These are phyloP conservation scores for Teratosphaeria destructans DNA, from an alignment of 2,329 filamentous ascomycete genomes.

Conservation along the genomic window DNA sequence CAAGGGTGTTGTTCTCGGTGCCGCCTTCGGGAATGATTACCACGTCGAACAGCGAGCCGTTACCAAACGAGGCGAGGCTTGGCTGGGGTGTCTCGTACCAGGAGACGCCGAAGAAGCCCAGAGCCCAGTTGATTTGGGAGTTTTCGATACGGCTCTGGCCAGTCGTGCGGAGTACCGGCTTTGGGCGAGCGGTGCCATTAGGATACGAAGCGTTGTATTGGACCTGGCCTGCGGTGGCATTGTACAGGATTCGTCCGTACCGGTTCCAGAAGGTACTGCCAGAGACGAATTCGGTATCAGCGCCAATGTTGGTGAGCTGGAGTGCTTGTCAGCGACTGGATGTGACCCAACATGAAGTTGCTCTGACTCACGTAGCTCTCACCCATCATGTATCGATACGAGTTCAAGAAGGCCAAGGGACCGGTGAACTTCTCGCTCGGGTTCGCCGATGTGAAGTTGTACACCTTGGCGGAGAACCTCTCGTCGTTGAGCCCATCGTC, in stretches of 20 bases:
- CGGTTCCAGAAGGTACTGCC: conserved; percentile 29
- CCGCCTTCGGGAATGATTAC: conserved; percentile 43
- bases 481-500: conserved; percentile 43
- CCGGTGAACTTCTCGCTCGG: conserved; percentile 31
- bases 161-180: conserved; percentile 45
- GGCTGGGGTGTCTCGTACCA: conserved; percentile 30
- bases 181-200: conserved; percentile 36
- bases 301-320: conserved; percentile 38
- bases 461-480: conserved; percentile 40
- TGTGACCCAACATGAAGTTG: background rate
- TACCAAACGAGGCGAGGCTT: conserved; percentile 29
- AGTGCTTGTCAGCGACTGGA: background rate
- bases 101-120: conserved; percentile 44
- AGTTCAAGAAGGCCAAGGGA: conserved; percentile 43
- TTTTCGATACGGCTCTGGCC: conserved; percentile 45
- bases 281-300: conserved; percentile 39
- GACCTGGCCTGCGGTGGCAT: conserved; percentile 38
- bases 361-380: conserved; percentile 21
- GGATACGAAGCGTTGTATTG: conserved; percentile 41
- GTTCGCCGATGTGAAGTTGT: conserved; percentile 34
- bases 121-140: conserved; percentile 43
- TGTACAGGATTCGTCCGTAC: conserved; percentile 45
- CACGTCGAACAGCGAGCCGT: conserved; percentile 34
- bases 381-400: conserved; percentile 39
- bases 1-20: conserved; percentile 44